Percentiles rank a stretch among this genome's conserved stretches.
These are phyloP conservation scores for Puccinia novopanici DNA, from an alignment of 1,284 basidiomycete genomes.

Conservation along the genomic window DNA sequence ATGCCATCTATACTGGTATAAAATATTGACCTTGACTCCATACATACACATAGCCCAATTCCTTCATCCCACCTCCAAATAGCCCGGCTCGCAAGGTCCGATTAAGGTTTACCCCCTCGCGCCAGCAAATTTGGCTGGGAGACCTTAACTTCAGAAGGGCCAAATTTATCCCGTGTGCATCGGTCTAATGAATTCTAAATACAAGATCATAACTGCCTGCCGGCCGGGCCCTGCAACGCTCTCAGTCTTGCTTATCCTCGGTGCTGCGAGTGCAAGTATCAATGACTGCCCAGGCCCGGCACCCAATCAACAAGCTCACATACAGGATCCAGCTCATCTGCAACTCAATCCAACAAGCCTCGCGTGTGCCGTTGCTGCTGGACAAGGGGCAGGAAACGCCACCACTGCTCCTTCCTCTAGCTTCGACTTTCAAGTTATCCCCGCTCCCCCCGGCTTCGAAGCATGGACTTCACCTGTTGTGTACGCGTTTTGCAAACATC, in stretches of 20 bases:
- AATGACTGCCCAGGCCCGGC: not conserved
- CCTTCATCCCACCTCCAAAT: too few species aligned
- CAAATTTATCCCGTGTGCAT: too few species aligned
- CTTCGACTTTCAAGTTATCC: constrained; percentile 40
- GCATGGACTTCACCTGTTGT: constrained; percentile 44
- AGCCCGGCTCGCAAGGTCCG: too few species aligned
- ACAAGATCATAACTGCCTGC: not conserved
- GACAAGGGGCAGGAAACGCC: not conserved
- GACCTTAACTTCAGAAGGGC: too few species aligned
- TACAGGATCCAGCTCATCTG: not conserved
- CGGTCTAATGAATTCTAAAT: too few species aligned
- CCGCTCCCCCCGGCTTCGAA: constrained; percentile 39
- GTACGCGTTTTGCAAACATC: constrained; percentile 33
- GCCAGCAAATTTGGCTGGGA: too few species aligned
- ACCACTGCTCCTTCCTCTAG: not conserved
- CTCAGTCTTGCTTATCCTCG: constrained; percentile 2
- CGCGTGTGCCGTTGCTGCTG: not conserved
- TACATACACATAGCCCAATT: too few species aligned
- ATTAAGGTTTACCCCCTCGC: too few species aligned
- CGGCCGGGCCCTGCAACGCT: constrained; percentile 4
- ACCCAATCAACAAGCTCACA: not conserved
- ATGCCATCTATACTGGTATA: too few species aligned
- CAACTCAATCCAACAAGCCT: not conserved
- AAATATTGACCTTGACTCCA: too few species aligned
- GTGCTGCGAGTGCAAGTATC: not conserved